Conservation (phyloP, 1,284 basidiomycete genomes). For the Anthracocystis panici-leucophaei region DNA sequence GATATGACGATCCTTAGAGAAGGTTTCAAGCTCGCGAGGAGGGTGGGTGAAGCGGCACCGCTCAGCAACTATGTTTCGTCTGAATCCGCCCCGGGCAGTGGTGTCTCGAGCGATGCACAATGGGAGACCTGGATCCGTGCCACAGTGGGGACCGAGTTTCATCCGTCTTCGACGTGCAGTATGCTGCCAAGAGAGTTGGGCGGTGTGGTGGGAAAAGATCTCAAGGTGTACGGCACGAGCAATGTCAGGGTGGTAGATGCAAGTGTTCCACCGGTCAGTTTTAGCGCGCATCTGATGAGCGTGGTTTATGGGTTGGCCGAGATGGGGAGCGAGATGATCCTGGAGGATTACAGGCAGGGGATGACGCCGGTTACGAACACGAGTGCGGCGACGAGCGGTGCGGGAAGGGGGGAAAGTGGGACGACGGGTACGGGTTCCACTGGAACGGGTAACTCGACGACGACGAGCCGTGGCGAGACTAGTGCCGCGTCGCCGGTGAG, state of each 20-base stretch:
- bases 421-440: background rate
- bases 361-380: slow-evolving; percentile 3
- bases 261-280: slow-evolving; percentile 66
- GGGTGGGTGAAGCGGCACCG: slow-evolving; percentile 67
- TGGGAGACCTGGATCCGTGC: slow-evolving; percentile 73
- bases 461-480: background rate
- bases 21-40: slow-evolving; percentile 75
- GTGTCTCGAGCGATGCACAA: slow-evolving; percentile 71
- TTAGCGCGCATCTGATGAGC: slow-evolving; percentile 72
- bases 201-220: slow-evolving; percentile 60
- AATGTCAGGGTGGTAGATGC: slow-evolving; percentile 59
- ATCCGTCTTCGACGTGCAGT: slow-evolving; percentile 71
- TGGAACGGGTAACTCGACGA: background rate
- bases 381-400: background rate
- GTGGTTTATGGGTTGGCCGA: slow-evolving; percentile 75
- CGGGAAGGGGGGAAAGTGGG: background rate
- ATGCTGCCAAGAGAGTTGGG: slow-evolving; percentile 60
- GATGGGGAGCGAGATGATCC: slow-evolving; percentile 55
- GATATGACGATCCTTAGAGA: slow-evolving; percentile 76
- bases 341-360: slow-evolving; percentile 12
- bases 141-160: slow-evolving; percentile 71
- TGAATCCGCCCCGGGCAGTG: slow-evolving; percentile 41
- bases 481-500: background rate
- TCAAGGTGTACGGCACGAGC: slow-evolving; percentile 59
- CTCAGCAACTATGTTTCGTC: slow-evolving; percentile 27